Evolutionary conservation across 345 rosid genomes (phyloP), one percentile per base, ranked within the genome.

Genomic region (Boechera retrofracta): DNA sequence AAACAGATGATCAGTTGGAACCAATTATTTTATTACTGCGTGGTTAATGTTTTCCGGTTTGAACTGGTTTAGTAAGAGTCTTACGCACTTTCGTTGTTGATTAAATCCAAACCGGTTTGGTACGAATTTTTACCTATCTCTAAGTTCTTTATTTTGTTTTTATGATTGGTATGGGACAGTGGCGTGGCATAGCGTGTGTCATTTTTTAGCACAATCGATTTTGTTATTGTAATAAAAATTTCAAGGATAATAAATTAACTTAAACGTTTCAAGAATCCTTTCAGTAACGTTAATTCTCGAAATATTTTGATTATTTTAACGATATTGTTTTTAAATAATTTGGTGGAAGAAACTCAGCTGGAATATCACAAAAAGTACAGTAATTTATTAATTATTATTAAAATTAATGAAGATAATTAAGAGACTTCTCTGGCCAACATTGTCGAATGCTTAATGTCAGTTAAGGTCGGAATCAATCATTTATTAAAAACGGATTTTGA

Each of bases 401-500:
- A 65, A n/a, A 2, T 6, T 11, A 33, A 9, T 55, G 31, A 9
- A 36, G 49, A 57, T 48, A 28, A 13, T 38, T 28, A 60, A 59
- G 53, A 76, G 16, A 48, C 18, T 49, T 39, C 54, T 59, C 10
- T 76, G 54, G 63, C 62, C 68, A 76, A 64, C 57, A 54, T 68
- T 68, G 18, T 59, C 62, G 62, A 76, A 60, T 60, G 74, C 69
- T 68, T 60, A 51, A 5, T 75, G 79, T 75, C 74, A 75, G 70
- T 61, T 62, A 69, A 24, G 61, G 71, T 70, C 51, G 58, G 80
- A 62, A 54, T 54, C 51, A 62, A 54, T 53, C 21, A 39, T 51
- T 51, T 13, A 76, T 16, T 29, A 39, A 62, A 61, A 61, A 76
- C 24, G 2, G 57, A 76, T 61, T 69, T 62, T 28, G 52, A 42